Evolutionary conservation across 2,329 filamentous ascomycete genomes (phyloP), one percentile per base, ranked within the genome.

Genomic region (Trichoderma aggressivum): DNA sequence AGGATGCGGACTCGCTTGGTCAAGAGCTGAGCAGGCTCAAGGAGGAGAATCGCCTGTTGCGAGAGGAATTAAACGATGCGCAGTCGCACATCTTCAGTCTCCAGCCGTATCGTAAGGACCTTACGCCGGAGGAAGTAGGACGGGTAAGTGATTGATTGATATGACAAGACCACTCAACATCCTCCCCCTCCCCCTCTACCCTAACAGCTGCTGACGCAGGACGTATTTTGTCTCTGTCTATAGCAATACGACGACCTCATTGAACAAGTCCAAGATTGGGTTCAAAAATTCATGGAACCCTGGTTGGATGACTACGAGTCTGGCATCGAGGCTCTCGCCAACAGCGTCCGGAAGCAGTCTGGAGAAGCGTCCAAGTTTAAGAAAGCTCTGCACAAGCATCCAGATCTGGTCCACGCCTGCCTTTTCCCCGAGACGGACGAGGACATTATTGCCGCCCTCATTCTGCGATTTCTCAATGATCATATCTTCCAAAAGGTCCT

Each of bases 81-180:
- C 78, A 81, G 58, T 80, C 80, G 7, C 82, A 83, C 67, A 83
- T 83, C 61, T 82, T 83, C 69, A 81, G 79, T 16, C 77, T 83
- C 5, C 81, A 82, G 67, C 81, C 82, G 7, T 83, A 82, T 69
- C 78, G 77, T 18, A 79, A 80, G 55, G 80, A 82, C 21, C 71
- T 83, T 10, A 83, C 80, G 0, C 75, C 76, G 0, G 76, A 80
- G 32, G 81, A 83, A 60, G 78, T 81, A 39, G 78, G 76, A 24
- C 77, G 77, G 55, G 82, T 82, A 77, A 71, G 77, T 74, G 24
- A 24, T 18, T 18, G 28, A 12, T 32, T 21, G 24, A 58, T 32
- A n/a, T 2, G n/a, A 18, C 55, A 32, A 56, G 18, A 8, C 26
- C 26, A 30, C 0, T 21, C 61, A n/a, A 7, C 3, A 14, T 18